Percentiles rank a stretch among this genome's conserved stretches.
These are phyloP conservation scores for Geotrichum citri-aurantii DNA, from an alignment of 1,139 yeast species.

Conservation along the genomic window DNA sequence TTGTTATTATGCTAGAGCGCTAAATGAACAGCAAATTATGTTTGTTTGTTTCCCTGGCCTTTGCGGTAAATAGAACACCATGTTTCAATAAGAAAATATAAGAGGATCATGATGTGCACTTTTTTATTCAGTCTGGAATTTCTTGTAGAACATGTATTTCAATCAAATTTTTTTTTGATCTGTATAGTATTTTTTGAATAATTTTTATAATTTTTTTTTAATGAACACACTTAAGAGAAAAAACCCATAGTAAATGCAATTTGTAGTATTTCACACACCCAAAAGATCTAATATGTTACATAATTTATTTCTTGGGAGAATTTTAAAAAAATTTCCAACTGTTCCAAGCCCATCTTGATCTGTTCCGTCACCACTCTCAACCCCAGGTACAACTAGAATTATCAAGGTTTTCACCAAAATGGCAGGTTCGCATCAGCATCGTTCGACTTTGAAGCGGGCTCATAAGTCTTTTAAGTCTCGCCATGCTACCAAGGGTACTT, in stretches of 20 bases:
- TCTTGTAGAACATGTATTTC: no score
- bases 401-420: not conserved
- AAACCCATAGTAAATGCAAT: not conserved
- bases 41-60: no score
- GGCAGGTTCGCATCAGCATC: conserved; percentile 51
- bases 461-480: conserved; percentile 88
- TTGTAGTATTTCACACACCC: not conserved
- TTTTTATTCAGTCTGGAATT: no score
- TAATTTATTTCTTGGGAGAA: not conserved
- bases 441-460: conserved; percentile 73
- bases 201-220: no score
- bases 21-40: no score
- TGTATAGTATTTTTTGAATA: no score
- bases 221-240: not conserved
- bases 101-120: no score
- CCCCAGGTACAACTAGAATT: not conserved
- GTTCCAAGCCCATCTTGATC: not conserved
- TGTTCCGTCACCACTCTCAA: not conserved
- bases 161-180: no score
- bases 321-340: not conserved
- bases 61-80: no score
- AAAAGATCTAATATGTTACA: not conserved
- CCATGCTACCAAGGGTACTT: conserved; percentile 85
- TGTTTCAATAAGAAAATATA: no score
- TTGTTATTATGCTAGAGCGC: no score